Evolutionary conservation across 441 rosid species (phyloP).

Genomic region (Pelargonium australe): DNA sequence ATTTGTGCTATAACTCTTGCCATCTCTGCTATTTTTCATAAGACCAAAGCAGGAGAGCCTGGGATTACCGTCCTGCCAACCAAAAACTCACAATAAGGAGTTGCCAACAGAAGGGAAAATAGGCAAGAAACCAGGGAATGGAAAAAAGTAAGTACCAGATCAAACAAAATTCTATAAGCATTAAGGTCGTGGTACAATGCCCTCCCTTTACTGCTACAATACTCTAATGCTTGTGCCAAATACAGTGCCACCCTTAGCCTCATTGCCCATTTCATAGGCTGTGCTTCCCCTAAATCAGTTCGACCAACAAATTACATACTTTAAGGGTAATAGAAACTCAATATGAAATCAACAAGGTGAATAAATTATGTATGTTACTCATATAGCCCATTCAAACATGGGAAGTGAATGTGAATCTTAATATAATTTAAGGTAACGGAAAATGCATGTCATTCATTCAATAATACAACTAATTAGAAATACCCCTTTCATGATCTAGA

Average conservation of each 20-base stretch:
- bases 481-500: not conserved
- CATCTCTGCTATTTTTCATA: slow-evolving; percentile 96
- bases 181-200: slow-evolving; percentile 92
- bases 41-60: slow-evolving; percentile 96
- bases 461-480: not conserved
- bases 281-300: slow-evolving; percentile 73
- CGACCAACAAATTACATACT: not conserved
- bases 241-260: slow-evolving; percentile 87
- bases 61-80: slow-evolving; percentile 81
- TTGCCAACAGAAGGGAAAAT: slow-evolving; percentile 14
- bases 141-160: slow-evolving; percentile 50
- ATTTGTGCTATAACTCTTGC: slow-evolving; percentile 95
- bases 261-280: slow-evolving; percentile 98
- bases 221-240: slow-evolving; percentile 88
- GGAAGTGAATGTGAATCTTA: slow-evolving; percentile 1
- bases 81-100: slow-evolving; percentile 19
- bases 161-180: slow-evolving; percentile 89
- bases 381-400: not conserved
- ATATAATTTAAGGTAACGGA: not conserved
- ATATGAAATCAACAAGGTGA: not conserved
- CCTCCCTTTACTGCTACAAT: slow-evolving; percentile 83
- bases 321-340: not conserved
- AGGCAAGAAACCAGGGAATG: slow-evolving; percentile 5
- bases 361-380: not conserved
- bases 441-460: not conserved